phyloP scores from a whole-genome alignment of 1,284 basidiomycete species.

The Schizophyllum commune region DNA sequence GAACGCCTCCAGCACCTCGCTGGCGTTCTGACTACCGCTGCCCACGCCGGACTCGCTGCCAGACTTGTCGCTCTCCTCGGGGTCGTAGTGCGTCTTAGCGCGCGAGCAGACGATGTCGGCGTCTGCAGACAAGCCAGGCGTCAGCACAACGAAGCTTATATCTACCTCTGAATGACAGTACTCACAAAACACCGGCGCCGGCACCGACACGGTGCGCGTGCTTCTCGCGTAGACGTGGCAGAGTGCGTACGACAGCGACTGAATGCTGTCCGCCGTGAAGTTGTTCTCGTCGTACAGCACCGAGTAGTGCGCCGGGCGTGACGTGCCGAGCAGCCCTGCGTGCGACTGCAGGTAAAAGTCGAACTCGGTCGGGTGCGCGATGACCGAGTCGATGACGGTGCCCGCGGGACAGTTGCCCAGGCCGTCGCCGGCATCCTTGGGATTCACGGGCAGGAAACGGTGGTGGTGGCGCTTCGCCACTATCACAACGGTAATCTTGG shows the following conservation, averaged over 20 bases:
- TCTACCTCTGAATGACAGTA: conserved; percentile 4
- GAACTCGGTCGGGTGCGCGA: conserved; percentile 68
- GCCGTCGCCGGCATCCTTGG: conserved; percentile 41
- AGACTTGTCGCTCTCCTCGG: conserved; percentile 43
- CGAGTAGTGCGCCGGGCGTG: conserved; percentile 58
- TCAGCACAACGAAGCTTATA: conserved; percentile 3
- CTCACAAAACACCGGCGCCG: conserved; percentile 79
- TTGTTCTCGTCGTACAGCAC: conserved; percentile 16
- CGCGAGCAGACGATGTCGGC: conserved; percentile 79
- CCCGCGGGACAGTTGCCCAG: conserved; percentile 72
- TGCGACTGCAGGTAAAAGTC: conserved; percentile 80
- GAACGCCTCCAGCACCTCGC: conserved; percentile 41
- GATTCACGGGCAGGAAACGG: conserved; percentile 57
- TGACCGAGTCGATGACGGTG: conserved; percentile 64
- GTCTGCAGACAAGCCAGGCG: conserved; percentile 35
- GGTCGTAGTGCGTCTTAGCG: conserved; percentile 76
- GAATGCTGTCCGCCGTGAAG: conserved; percentile 54
- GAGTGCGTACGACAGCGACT: conserved; percentile 65
- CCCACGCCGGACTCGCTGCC: conserved; percentile 8
- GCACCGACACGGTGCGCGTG: conserved; percentile 78
- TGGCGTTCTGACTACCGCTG: conserved; percentile 25
- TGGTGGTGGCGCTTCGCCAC: conserved; percentile 70
- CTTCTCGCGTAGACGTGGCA: conserved; percentile 79
- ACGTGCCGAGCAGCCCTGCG: conserved; percentile 54
- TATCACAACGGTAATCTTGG: conserved; percentile 66